Percentiles rank a stretch among this genome's conserved stretches.
phyloP scores from a whole-genome alignment of 2,329 filamentous ascomycete genomes.

The Cladophialophora immunda region DNA sequence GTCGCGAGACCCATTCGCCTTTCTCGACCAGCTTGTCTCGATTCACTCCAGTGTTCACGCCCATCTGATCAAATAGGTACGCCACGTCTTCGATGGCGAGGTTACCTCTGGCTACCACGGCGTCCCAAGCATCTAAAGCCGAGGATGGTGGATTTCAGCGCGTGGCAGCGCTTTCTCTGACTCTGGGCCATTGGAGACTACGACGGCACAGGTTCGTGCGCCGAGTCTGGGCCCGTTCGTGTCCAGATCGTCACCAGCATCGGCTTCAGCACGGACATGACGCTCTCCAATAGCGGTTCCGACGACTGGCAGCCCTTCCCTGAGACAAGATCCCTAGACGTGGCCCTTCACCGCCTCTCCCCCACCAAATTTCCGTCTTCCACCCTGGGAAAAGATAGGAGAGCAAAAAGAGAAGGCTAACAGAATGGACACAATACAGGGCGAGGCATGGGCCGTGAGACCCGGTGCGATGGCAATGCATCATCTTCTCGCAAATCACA shows the following conservation, averaged over 20 bases:
- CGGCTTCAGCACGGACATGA: background rate
- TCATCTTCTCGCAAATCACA: constrained; percentile 21
- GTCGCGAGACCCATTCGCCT: too few relatives aligned
- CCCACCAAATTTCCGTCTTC: background rate
- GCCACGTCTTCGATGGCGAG: too few relatives aligned
- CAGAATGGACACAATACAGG: constrained; percentile 40
- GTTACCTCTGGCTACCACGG: too few relatives aligned
- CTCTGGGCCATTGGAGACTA: background rate
- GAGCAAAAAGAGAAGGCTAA: constrained; percentile 3
- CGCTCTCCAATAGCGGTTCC: background rate
- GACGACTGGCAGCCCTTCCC: background rate
- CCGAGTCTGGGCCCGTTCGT: background rate
- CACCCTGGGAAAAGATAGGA: constrained; percentile 1
- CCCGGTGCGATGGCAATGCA: constrained; percentile 33
- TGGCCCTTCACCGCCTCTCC: constrained; percentile 24
- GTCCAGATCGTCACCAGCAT: background rate
- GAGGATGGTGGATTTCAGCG: constrained; percentile 16
- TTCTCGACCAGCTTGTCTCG: too few relatives aligned
- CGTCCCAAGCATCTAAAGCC: constrained; percentile 1
- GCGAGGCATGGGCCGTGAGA: constrained; percentile 54
- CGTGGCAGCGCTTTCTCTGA: constrained; percentile 18
- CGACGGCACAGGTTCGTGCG: background rate
- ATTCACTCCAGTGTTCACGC: too few relatives aligned
- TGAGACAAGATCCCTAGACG: constrained; percentile 2
- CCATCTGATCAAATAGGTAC: too few relatives aligned